Evolutionary conservation across 129 eudicot species (phyloP), one percentile per base, ranked within the genome.

Genomic region (Scalesia atractyloides): DNA sequence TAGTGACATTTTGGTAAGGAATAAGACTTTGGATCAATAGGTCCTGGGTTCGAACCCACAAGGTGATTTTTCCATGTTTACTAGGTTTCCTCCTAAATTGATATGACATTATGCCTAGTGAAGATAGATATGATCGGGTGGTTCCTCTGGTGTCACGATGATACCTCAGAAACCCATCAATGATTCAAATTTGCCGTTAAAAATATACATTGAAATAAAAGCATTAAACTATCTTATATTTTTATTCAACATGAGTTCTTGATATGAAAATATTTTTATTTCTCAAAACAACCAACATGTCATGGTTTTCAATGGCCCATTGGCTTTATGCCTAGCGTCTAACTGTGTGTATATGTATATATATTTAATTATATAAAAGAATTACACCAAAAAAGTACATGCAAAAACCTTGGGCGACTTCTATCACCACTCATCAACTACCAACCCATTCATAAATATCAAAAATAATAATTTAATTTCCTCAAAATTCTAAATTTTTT

Each of bases 381-480:
- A 54, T 15, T 36, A 51, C 41, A 54, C 30, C 11, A 0, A 19
- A 41, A 75, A 63, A 26, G 67, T 52, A 70, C 67, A 70, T 63
- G 77, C 77, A 70, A 63, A 77, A 50, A 78, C 82, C 82, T 70
- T 78, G 82, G 82, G 82, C 77, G 37, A 53, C 67, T 77, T 57
- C 51, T 68, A 76, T 44, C 41, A 24, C 72, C 77, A 51, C 44
- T 41, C 79, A 34, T 41, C 79, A 34, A 52, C 56, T 37, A 75
- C 65, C 70, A 36, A 39, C 70, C 46, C 34, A 12, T 30, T 36
- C 58, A 54, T 12, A 24, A 33, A 30, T 4, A 19, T 33, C 4
- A 67, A 9, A 76, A 75, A 18, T 57, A 36, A 9, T 24, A 69
- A 15, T 20, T 19, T 19, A 36, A 22, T 49, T 34, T 15, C 26